These are phyloP conservation scores for Phialophora chinensis DNA, from an alignment of 2,329 filamentous ascomycete genomes.

Conservation along the genomic window DNA sequence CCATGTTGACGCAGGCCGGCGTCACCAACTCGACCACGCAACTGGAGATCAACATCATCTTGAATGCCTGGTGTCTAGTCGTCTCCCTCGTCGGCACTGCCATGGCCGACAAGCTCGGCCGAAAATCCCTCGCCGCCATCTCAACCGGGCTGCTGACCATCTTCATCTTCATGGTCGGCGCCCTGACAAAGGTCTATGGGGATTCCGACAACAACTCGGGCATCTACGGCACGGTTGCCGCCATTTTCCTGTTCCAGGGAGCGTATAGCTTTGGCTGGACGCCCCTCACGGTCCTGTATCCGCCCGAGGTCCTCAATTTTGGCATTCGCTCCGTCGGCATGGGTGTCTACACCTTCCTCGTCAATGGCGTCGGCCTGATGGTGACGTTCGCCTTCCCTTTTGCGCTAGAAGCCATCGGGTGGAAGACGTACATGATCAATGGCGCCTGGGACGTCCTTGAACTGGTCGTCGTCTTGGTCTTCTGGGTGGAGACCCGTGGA, in stretches of 20 bases:
- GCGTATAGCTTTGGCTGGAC: conserved; percentile 56
- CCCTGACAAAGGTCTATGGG: conserved; percentile 54
- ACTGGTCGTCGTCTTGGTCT: conserved; percentile 28
- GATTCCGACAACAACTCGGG: conserved; percentile 47
- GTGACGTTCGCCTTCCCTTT: conserved; percentile 53
- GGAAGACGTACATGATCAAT: conserved; percentile 58
- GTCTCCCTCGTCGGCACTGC: conserved; percentile 53
- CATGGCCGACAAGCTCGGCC: conserved; percentile 51
- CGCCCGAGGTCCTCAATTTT: conserved; percentile 58
- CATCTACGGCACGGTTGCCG: conserved; percentile 50
- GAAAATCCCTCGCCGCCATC: conserved; percentile 50
- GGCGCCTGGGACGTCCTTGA: conserved; percentile 51
- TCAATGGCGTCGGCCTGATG: conserved; percentile 45
- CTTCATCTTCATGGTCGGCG: conserved; percentile 60
- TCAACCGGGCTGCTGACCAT: conserved; percentile 44
- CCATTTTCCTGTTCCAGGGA: conserved; percentile 47
- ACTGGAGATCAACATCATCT: conserved; percentile 57
- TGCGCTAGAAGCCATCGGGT: conserved; percentile 52
- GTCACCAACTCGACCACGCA: conserved; percentile 53
- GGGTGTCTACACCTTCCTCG: conserved; percentile 45
- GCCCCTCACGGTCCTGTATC: conserved; percentile 56
- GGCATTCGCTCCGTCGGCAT: conserved; percentile 57
- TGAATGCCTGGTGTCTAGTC: conserved; percentile 58
- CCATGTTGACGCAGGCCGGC: conserved; percentile 54
- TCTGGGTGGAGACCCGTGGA: conserved; percentile 39